Base-by-base conservation (phyloP, 2,329 filamentous ascomycete genomes). In the Colletotrichum destructivum region DNA sequence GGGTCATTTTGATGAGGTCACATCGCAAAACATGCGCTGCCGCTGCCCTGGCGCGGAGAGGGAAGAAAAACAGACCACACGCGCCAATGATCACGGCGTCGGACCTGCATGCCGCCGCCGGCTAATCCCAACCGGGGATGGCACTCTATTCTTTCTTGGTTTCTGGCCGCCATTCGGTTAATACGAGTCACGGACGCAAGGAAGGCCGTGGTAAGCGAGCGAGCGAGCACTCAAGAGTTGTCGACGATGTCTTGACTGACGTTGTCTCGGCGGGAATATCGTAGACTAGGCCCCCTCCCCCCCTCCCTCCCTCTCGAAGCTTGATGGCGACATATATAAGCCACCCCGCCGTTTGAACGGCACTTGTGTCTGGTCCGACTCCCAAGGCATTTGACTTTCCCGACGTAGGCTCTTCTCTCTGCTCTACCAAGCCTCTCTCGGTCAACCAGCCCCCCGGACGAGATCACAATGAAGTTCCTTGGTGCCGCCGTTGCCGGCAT, bases 1-100 rank as follows among this genome's bases (percentile, higher is more conserved):
- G 31, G 31, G 5, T 31, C 44, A 54, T 46, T 55, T 71, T 46
- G 57, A 69, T 69, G 69, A 72, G 69, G 65, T 72, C 69, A 72
- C 69, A 60, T 49, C 62, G 21, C 35, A 12, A 6, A 9, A 31
- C 23, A 31, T 35, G 21, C 18, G 40, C 13, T 60, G 56, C 56
- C 9, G 16, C 35, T 8, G 56, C 18, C 57, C 44, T 42, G 23
- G 15, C 46, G 59, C 26, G 65, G 65, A 42, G 46, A 11, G 31
- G 31, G 31, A 64, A 64, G 38, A 60, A 11, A 59, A 54, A n/a
- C 26, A 42, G 16, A 44, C 40, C 47, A 60, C 26, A 60, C 65
- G 59, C 69, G 65, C 69, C 69, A 69, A 69, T 71, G 8, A 59
- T 55, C 66, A 60, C 54, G 40, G 56, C 35, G 59, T 44, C 31